Base-by-base conservation (phyloP, 2,329 filamentous ascomycete species). In the Chalaropsis thielavioides region DNA sequence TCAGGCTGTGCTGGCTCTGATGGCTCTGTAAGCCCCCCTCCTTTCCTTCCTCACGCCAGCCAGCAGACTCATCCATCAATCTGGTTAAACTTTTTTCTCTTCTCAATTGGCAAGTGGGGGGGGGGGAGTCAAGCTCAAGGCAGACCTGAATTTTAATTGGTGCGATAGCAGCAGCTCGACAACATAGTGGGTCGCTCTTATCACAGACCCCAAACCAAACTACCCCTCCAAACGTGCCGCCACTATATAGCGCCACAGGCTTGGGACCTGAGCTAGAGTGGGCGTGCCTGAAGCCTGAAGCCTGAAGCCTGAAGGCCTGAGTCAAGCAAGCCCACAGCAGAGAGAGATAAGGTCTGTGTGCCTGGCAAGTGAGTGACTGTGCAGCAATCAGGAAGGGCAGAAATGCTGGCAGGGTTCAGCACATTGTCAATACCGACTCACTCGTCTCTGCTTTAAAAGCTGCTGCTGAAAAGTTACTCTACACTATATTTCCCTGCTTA, bases 81-180 rank as follows among this genome's bases (percentile, higher is more conserved):
- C 35, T 41, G 59, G 38, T 58, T 58, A 58, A 56, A 58, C 51
- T 58, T 58, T 58, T 58, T 58, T 58, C 51, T 58, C 51, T 58
- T 58, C 51, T n/a, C 43, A 46, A 46, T 7, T n/a, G 43, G n/a
- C 43, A 46, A 38, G 35, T 38, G 35, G 35, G 35, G 43, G 15
- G 43, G 43, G 43, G 43, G 43, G 43, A 31, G 17, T 6, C 51
- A 58, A 58, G 51, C 51, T 58, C 27, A 35, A 19, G 17, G 13
- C 51, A 17, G 2, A 40, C 10, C 60, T 31, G 15, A 7, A 19
- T 40, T 31, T n/a, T 46, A 7, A 62, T 62, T 62, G 60, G 60
- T 19, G 13, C 60, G 60, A 62, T 62, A 62, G 31, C 40, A 24
- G 61, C 17, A 17, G 51, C 8, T 35, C 24, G 7, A 51, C 46